A percentile compares a stretch with the other conserved stretches of the same genome.
Conservation (phyloP, 306 rosid species). For the Crataegus laevigata region DNA sequence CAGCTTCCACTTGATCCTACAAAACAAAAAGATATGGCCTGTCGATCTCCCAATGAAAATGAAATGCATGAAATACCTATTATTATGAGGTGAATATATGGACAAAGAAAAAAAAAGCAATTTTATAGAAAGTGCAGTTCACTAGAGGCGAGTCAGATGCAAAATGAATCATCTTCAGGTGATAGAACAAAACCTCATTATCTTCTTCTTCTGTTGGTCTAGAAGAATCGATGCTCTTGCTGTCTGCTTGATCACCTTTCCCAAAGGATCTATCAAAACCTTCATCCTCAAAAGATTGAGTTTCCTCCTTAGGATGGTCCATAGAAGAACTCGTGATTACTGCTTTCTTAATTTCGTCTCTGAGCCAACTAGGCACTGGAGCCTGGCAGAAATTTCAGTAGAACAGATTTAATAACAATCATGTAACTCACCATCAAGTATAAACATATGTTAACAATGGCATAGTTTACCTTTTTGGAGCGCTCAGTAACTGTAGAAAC, state of each 20-base stretch:
- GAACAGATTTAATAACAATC: slow-evolving; percentile 11
- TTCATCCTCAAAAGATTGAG: slow-evolving; percentile 35
- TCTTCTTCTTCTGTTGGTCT: slow-evolving; percentile 90
- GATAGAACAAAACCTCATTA: slow-evolving; percentile 63
- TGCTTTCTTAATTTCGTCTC: slow-evolving; percentile 90
- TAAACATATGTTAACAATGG: slow-evolving; percentile 9
- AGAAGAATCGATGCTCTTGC: slow-evolving; percentile 75
- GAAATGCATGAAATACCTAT: background rate
- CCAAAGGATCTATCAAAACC: slow-evolving; percentile 42
- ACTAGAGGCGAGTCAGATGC: background rate
- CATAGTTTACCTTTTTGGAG: slow-evolving; percentile 71
- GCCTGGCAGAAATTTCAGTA: slow-evolving; percentile 47
- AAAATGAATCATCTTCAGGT: background rate
- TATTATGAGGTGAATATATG: background rate
- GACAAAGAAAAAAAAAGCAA: background rate
- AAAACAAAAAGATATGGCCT: slow-evolving; percentile 3
- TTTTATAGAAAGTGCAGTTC: background rate
- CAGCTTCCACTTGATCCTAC: slow-evolving; percentile 67
- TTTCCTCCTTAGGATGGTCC: slow-evolving; percentile 66
- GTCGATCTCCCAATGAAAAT: background rate
- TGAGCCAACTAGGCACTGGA: slow-evolving; percentile 92
- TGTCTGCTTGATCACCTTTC: slow-evolving; percentile 63
- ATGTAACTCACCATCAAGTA: slow-evolving; percentile 1
- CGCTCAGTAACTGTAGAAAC: slow-evolving; percentile 74
- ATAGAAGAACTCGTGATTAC: slow-evolving; percentile 61